Percentiles rank a stretch among this genome's conserved stretches.
Conservation (phyloP, 257 asterid species). For the Petunia axillaris region DNA sequence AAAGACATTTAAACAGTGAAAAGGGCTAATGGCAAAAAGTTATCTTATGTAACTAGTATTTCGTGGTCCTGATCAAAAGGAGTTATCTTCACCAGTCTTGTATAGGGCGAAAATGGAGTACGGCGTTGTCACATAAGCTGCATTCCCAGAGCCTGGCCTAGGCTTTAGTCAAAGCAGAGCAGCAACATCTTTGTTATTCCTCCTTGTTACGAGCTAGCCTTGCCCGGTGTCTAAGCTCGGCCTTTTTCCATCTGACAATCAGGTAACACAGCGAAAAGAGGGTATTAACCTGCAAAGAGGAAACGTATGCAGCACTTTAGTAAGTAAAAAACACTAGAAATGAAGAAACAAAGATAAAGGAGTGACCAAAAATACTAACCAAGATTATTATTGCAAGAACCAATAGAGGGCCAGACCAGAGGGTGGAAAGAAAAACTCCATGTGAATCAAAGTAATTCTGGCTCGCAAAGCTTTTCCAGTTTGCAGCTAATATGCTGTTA, state of each 20-base stretch:
- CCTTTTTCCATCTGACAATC: conserved; percentile 86
- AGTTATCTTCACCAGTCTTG: neutral
- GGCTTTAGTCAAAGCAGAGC: neutral
- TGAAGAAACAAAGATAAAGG: neutral
- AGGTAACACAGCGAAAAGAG: conserved; percentile 75
- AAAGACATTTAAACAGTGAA: neutral
- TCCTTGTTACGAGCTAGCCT: conserved; percentile 67
- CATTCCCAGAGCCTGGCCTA: neutral
- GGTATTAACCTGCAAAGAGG: conserved; percentile 75
- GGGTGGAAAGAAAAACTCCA: conserved; percentile 85
- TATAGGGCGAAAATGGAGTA: conserved; percentile 19
- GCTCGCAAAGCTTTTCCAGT: conserved; percentile 90
- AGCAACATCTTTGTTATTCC: conserved; percentile 41
- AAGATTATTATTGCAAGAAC: conserved; percentile 72
- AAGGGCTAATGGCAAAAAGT: neutral
- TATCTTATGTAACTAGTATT: neutral
- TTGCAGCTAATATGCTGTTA: conserved; percentile 62
- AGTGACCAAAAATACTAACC: conserved; percentile 48
- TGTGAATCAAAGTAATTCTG: conserved; percentile 86
- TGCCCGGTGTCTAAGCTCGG: conserved; percentile 94
- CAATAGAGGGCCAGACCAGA: conserved; percentile 97
- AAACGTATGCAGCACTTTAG: neutral
- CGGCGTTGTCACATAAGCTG: neutral
- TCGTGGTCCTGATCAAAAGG: too few species aligned
- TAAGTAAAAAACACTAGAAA: conserved; percentile 10